Evolutionary conservation across 2,329 filamentous ascomycete genomes (phyloP), one percentile per base, ranked within the genome.

Genomic region (Pseudogymnoascus sp.): DNA sequence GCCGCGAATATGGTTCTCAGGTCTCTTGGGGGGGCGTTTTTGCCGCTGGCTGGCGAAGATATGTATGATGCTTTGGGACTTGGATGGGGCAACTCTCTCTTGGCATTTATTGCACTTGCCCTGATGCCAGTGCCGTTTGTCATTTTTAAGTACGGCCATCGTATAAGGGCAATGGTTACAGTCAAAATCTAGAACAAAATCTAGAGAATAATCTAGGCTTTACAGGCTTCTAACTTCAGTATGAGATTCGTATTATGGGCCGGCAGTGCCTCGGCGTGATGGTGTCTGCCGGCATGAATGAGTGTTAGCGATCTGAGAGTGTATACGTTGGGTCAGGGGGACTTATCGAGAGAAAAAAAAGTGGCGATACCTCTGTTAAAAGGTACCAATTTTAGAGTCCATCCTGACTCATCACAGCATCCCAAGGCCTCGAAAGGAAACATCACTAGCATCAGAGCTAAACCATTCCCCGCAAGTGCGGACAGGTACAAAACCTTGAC

Each of bases 401-500:
- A 61, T 6, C 60, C 60, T 33, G 26, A 31, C 60, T 33, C 60
- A 61, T 33, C 38, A 61, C 60, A 33, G 29, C 60, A 33, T 33
- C 35, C 38, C 38, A 19, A 45, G 60, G 60, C 38, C 29, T 45
- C 37, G 35, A 33, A 43, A 23, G 60, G 23, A 60, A 29, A 37
- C 38, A 39, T 33, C 60, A 21, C 29, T 33, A 41, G 39, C 23
- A 38, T 43, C 35, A 35, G 8, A 41, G 35, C 19, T n/a, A 41
- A 26, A 43, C 35, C 14, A 2, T 41, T 33, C 29, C n/a, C 39
- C 39, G n/a, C 67, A 68, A 68, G 64, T 63, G 65, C 67, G 71
- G 90, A 93, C 90, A 92, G 93, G 91, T 83, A 81, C 90, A 80
- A 91, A 86, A 80, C 91, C 92, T 91, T 95, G 91, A 95, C 87